These are phyloP conservation scores for Avena atlantica DNA, from an alignment of 176 grass and related monocot species.

Conservation along the genomic window DNA sequence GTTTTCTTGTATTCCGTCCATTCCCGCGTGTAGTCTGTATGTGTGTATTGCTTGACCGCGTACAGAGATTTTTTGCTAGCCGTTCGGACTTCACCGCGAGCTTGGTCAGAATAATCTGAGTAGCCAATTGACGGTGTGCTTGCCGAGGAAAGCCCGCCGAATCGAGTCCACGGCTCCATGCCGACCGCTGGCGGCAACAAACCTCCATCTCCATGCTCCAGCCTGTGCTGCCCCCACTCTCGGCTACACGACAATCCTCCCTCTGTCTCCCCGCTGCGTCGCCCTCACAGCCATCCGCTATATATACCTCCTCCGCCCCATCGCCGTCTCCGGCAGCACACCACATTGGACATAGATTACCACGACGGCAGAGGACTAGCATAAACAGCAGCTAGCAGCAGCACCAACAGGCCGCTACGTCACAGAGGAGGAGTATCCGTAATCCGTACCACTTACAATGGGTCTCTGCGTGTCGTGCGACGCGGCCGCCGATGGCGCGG, in stretches of 20 bases:
- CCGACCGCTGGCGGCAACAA: not conserved
- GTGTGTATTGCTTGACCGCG: not conserved
- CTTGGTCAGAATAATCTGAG: not conserved
- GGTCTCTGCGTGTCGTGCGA: conserved; percentile 66
- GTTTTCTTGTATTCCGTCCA: not conserved
- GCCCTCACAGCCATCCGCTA: conserved; percentile 2
- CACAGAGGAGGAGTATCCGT: not conserved
- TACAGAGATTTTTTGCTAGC: not conserved
- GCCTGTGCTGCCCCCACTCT: conserved; percentile 50
- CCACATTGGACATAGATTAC: not conserved
- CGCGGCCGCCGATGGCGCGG: conserved; percentile 37
- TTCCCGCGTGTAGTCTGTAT: not conserved
- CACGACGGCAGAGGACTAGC: not conserved
- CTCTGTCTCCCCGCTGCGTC: conserved; percentile 25
- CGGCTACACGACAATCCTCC: conserved; percentile 56
- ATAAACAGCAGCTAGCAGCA: not conserved
- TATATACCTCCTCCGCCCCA: conserved; percentile 29
- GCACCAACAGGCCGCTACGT: not conserved
- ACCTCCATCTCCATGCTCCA: conserved; percentile 40
- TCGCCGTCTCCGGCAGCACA: conserved; percentile 42
- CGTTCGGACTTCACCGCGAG: not conserved
- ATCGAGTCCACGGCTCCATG: not conserved
- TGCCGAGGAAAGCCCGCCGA: conserved; percentile 20
- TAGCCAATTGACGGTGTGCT: conserved; percentile 1
- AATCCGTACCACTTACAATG: conserved; percentile 37